Evolutionary conservation across 2,329 filamentous ascomycete genomes (phyloP), one percentile per base, ranked within the genome.

Genomic region (Bipolaris victoriae): DNA sequence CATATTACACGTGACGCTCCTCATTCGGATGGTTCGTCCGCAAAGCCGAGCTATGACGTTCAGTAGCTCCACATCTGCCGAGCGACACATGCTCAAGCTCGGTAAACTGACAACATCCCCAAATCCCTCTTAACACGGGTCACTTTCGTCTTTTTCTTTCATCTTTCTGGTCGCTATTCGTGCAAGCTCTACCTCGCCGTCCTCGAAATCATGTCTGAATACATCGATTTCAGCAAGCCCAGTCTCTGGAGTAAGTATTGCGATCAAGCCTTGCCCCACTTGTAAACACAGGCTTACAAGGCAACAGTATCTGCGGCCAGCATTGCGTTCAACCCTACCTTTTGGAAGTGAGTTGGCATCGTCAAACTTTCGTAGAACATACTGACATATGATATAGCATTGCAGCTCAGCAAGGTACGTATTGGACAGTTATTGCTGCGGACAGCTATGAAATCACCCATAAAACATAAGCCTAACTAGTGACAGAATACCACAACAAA

Each of bases 291-390:
- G 16, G 39, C 55, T 57, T 24, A 48, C 46, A 22, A 35, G 29
- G 43, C 46, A 29, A 65, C 61, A 97, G 93, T 95, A 67, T 91
- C 92, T 66, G 90, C 88, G 46, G 84, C 83, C 54, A 86, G 90
- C 51, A 96, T 99, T 79, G 84, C 89, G 47, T 98, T 99, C 80
- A 99, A 99, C 79, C 95, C 95, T 20, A 89, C 95, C n/a, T 98
- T 97, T 79, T 99, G 95, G 95, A 99, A 99, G 93, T 97, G 84
- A 83, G 58, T 62, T 43, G 37, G 41, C 37, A 35, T 49, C 0
- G 1, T 4, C 18, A 55, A 18, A 1, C 5, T 7, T 22, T n/a
- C 16, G 3, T 16, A 10, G 2, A 18, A 2, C 16, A 4, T 31
- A 49, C 59, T 66, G 35, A 66, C 46, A 9, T 2, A 10, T 3